Percentiles rank a stretch among this genome's conserved stretches.
Conservation (phyloP, 495 filamentous ascomycete species). For the Penicillium coprophilum region DNA sequence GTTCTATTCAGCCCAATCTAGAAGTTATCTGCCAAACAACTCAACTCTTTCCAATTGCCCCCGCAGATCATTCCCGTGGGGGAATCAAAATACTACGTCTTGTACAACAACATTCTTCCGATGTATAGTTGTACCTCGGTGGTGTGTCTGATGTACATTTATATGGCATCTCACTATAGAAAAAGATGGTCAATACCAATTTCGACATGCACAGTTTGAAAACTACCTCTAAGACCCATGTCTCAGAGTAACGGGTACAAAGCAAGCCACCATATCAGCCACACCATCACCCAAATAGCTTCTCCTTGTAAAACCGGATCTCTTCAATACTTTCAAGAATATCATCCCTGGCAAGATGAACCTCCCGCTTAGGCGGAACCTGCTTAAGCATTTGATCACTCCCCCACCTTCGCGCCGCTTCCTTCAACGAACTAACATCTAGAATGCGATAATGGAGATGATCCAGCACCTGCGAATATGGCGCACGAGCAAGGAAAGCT, state of each 20-base stretch:
- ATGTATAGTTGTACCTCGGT: neutral
- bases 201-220: neutral
- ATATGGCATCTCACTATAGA: neutral
- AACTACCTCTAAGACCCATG: neutral
- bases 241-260: slow-evolving; percentile 1
- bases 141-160: neutral
- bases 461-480: slow-evolving; percentile 69
- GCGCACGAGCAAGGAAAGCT: slow-evolving; percentile 71
- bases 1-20: neutral
- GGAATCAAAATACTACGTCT: neutral
- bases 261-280: neutral
- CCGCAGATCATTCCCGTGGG: slow-evolving; percentile 6
- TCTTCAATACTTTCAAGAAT: slow-evolving; percentile 95
- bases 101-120: neutral
- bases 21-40: neutral
- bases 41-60: neutral
- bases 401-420: slow-evolving; percentile 82
- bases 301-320: slow-evolving; percentile 70
- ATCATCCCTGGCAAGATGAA: slow-evolving; percentile 84
- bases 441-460: slow-evolving; percentile 86
- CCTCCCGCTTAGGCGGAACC: slow-evolving; percentile 67
- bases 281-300: slow-evolving; percentile 29
- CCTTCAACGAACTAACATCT: slow-evolving; percentile 89
- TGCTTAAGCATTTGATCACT: slow-evolving; percentile 53
- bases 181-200: neutral